These are phyloP conservation scores for Ophiostoma angusticollis DNA, from an alignment of 2,329 filamentous ascomycete species.

Conservation along the genomic window DNA sequence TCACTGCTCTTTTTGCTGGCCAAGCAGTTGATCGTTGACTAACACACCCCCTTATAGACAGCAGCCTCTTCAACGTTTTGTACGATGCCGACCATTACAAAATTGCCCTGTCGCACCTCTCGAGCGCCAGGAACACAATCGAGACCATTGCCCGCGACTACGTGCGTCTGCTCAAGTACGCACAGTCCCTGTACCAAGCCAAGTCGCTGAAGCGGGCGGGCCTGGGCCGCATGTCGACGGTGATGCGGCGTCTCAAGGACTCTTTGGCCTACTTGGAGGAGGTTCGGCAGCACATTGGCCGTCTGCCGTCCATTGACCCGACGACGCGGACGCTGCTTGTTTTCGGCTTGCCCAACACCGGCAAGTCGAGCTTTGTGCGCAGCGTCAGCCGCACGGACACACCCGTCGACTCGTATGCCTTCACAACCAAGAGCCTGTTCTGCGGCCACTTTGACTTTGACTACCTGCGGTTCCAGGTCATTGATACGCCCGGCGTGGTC, in stretches of 20 bases:
- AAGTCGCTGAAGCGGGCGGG: conserved; percentile 96
- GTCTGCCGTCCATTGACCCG: conserved; percentile 95
- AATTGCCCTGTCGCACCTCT: conserved; percentile 90
- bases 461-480: conserved; percentile 68
- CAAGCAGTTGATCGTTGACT: neutral
- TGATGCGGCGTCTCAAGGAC: conserved; percentile 89
- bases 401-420: conserved; percentile 94
- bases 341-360: conserved; percentile 94
- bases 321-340: conserved; percentile 94
- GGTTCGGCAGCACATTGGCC: conserved; percentile 88
- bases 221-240: conserved; percentile 94
- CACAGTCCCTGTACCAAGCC: conserved; percentile 93
- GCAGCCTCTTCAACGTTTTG: conserved; percentile 87
- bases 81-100: conserved; percentile 98
- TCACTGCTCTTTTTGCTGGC: neutral
- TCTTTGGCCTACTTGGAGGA: conserved; percentile 92
- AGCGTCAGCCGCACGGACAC: conserved; percentile 90
- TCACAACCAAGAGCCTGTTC: conserved; percentile 88
- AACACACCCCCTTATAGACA: conserved; percentile 20
- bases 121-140: conserved; percentile 89
- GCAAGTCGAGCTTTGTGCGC: conserved; percentile 91
- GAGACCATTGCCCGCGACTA: conserved; percentile 96
- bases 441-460: conserved; percentile 98
- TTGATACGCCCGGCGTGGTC: conserved; percentile 96
- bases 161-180: conserved; percentile 81